Conservation (phyloP, 1,139 yeast genomes). For the Candida pseudoviswanathii region DNA sequence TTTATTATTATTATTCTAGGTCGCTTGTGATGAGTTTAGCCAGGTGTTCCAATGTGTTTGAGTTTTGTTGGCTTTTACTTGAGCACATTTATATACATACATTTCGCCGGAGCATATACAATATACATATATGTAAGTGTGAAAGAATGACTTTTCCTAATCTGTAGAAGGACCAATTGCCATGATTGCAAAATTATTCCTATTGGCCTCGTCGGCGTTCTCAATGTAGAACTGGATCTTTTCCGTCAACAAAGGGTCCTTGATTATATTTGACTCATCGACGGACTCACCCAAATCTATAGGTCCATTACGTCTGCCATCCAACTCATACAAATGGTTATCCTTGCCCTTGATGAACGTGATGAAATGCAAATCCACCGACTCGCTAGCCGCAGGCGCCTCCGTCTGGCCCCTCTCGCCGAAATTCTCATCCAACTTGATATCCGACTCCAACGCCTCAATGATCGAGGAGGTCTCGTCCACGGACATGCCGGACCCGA, state of each 20-base stretch:
- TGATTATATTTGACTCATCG: conserved; percentile 42
- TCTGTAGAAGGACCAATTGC: conserved; percentile 62
- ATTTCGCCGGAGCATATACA: not conserved
- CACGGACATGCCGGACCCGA: conserved; percentile 24
- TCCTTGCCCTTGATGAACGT: conserved; percentile 63
- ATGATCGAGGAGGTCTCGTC: conserved; percentile 45
- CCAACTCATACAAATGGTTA: conserved; percentile 76
- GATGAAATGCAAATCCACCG: conserved; percentile 77
- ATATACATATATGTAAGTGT: not conserved
- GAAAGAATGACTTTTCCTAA: conserved; percentile 16
- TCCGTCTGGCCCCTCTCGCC: conserved; percentile 76
- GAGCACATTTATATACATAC: too few relatives aligned
- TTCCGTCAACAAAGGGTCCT: conserved; percentile 50
- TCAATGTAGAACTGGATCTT: conserved; percentile 70
- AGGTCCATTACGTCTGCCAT: conserved; percentile 86
- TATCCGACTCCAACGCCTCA: conserved; percentile 51
- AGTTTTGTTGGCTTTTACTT: too few relatives aligned
- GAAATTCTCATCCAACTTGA: conserved; percentile 54
- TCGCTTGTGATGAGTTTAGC: not conserved
- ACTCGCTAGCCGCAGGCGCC: conserved; percentile 71
- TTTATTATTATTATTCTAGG: not conserved
- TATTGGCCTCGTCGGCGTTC: conserved; percentile 58
- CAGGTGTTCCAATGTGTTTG: too few relatives aligned
- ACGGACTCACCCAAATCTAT: conserved; percentile 55
- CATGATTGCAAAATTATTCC: conserved; percentile 65